Conservation (phyloP, 2,329 filamentous ascomycete species). For the Epichloe amarillans region DNA sequence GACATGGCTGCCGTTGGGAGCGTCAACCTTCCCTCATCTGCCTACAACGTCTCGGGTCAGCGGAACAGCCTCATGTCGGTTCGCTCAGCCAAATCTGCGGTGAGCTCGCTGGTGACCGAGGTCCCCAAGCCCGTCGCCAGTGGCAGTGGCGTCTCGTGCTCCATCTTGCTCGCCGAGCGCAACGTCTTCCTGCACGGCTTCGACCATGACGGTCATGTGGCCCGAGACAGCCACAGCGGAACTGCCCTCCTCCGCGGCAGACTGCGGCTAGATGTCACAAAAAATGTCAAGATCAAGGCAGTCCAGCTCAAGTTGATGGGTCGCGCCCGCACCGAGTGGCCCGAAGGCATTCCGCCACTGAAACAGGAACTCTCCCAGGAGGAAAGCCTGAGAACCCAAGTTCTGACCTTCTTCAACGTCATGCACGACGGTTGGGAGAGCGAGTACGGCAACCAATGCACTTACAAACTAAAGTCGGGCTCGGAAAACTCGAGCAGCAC, state of each 20-base stretch:
- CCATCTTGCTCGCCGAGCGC: constrained; percentile 66
- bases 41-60: constrained; percentile 19
- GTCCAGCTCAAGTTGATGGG: constrained; percentile 79
- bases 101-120: constrained; percentile 39
- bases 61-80: constrained; percentile 38
- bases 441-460: constrained; percentile 51
- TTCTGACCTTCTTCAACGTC: constrained; percentile 84
- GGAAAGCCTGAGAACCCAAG: constrained; percentile 76
- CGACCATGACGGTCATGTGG: constrained; percentile 50
- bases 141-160: constrained; percentile 61
- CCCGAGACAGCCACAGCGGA: constrained; percentile 43
- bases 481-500: constrained; percentile 23
- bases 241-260: constrained; percentile 79
- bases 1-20: constrained; percentile 13
- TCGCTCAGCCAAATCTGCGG: constrained; percentile 35
- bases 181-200: constrained; percentile 69
- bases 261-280: constrained; percentile 75
- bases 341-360: constrained; percentile 81
- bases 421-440: constrained; percentile 46
- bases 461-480: constrained; percentile 32
- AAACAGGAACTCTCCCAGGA: constrained; percentile 77
- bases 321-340: constrained; percentile 84
- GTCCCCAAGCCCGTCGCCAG: constrained; percentile 63
- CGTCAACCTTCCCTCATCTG: constrained; percentile 10
- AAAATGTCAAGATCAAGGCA: constrained; percentile 85